These are phyloP conservation scores for Alternaria sp. DNA, from an alignment of 2,329 filamentous ascomycete species.

Conservation along the genomic window DNA sequence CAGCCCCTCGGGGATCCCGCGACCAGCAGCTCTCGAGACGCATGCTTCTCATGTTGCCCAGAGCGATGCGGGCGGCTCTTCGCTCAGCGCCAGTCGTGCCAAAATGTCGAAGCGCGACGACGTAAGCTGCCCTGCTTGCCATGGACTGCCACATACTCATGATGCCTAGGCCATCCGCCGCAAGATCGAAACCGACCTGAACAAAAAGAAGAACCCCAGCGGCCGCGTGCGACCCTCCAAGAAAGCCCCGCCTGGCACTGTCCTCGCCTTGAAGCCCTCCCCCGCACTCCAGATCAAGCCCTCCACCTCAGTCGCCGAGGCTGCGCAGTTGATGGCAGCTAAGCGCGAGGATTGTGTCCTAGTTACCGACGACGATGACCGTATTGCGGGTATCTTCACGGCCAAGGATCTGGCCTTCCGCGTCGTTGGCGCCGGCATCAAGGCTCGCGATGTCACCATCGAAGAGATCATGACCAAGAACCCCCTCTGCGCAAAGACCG, in stretches of 20 bases:
- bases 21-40: conserved; percentile 73
- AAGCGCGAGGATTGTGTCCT: conserved; percentile 98
- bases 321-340: conserved; percentile 97
- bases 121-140: conserved; percentile 63
- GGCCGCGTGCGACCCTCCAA: conserved; percentile 81
- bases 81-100: conserved; percentile 89
- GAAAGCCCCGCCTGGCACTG: conserved; percentile 94
- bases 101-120: conserved; percentile 99
- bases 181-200: conserved; percentile 97
- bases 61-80: conserved; percentile 67
- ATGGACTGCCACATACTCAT: conserved; percentile 8
- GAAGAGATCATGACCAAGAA: conserved; percentile 99
- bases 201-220: conserved; percentile 89
- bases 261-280: conserved; percentile 93
- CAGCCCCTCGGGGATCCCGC: conserved; percentile 74
- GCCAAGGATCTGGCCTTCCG: conserved; percentile 98
- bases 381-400: conserved; percentile 98
- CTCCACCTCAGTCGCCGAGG: conserved; percentile 89
- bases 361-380: conserved; percentile 96
- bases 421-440: conserved; percentile 88
- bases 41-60: conserved; percentile 53
- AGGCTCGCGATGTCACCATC: conserved; percentile 88
- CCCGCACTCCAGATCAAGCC: conserved; percentile 98
- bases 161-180: conserved; percentile 81
- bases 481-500: conserved; percentile 93